Evolutionary conservation across 768 basidiomycete species (phyloP).

Genomic region (Russula brevipes): DNA sequence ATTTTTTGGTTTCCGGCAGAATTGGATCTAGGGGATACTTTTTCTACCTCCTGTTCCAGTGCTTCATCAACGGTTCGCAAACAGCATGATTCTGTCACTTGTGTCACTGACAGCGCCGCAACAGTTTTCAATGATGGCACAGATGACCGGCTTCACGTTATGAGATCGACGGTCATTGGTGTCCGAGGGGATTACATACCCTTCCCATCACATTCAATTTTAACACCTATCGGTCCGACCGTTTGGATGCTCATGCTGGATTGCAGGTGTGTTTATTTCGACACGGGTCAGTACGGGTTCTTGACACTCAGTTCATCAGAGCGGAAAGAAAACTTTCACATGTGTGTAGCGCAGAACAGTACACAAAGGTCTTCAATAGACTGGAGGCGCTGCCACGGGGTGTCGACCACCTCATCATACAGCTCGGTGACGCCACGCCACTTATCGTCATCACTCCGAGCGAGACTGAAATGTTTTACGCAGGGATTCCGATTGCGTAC

Average conservation of each 20-base stretch:
- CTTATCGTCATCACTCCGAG: background rate
- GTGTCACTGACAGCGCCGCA: slow-evolving; percentile 5
- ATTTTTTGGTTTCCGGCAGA: slow-evolving; percentile 33
- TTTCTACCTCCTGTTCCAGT: slow-evolving; percentile 92
- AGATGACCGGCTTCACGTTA: slow-evolving; percentile 57
- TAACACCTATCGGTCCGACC: slow-evolving; percentile 76
- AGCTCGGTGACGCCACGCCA: slow-evolving; percentile 49
- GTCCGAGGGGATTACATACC: slow-evolving; percentile 71
- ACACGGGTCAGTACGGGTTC: slow-evolving; percentile 2
- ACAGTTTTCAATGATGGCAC: slow-evolving; percentile 71
- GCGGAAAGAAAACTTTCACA: slow-evolving; percentile 80
- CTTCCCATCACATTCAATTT: slow-evolving; percentile 75
- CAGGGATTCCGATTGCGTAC: slow-evolving; percentile 81
- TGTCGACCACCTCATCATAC: slow-evolving; percentile 80
- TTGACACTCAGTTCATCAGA: slow-evolving; percentile 38
- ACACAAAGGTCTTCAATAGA: slow-evolving; percentile 64
- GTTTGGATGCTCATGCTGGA: slow-evolving; percentile 72
- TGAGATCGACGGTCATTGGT: slow-evolving; percentile 72
- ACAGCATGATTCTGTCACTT: slow-evolving; percentile 7
- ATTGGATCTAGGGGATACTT: slow-evolving; percentile 87
- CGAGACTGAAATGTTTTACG: slow-evolving; percentile 5
- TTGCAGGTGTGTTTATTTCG: slow-evolving; percentile 56
- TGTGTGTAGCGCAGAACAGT: slow-evolving; percentile 72
- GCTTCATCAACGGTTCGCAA: slow-evolving; percentile 69
- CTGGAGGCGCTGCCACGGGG: slow-evolving; percentile 53